Percentiles rank a stretch among this genome's conserved stretches.
phyloP scores from a whole-genome alignment of 2,329 filamentous ascomycete genomes.

The Exserohilum turcica region DNA sequence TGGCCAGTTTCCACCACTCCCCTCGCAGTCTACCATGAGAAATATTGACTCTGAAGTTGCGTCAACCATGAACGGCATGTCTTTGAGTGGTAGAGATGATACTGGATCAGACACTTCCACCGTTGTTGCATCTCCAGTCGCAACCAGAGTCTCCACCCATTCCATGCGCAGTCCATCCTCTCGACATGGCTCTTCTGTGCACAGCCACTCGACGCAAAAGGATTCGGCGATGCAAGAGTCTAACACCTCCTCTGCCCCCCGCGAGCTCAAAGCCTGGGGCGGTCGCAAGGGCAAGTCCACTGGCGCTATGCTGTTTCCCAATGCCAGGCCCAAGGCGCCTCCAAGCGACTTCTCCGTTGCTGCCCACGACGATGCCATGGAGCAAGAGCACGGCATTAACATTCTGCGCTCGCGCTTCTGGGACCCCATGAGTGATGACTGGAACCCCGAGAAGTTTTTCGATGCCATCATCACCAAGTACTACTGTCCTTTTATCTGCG shows the following conservation, averaged over 20 bases:
- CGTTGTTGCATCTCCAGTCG: constrained; percentile 7
- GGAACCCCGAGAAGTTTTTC: constrained; percentile 57
- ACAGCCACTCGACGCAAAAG: background rate
- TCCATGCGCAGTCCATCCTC: background rate
- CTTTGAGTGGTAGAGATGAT: constrained; percentile 14
- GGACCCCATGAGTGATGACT: constrained; percentile 58
- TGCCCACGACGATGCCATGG: constrained; percentile 33
- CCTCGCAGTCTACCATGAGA: constrained; percentile 7
- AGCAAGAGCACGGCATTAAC: constrained; percentile 42
- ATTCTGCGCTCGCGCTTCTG: constrained; percentile 50
- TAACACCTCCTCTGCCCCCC: constrained; percentile 7
- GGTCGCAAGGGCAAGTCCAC: constrained; percentile 25
- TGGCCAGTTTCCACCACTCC: constrained; percentile 30
- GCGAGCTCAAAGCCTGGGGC: constrained; percentile 31
- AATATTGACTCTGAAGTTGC: constrained; percentile 10
- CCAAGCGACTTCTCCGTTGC: constrained; percentile 38
- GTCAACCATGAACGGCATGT: constrained; percentile 19
- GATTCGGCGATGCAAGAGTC: constrained; percentile 3
- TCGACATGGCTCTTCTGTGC: background rate
- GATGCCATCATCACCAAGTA: constrained; percentile 53
- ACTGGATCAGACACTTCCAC: constrained; percentile 15
- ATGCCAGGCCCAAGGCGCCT: constrained; percentile 39
- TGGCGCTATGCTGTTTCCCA: constrained; percentile 43
- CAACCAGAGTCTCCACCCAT: background rate
- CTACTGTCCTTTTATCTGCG: constrained; percentile 62